Conservation (phyloP, 106 monocot species). For the Phalaenopsis aphrodite region DNA sequence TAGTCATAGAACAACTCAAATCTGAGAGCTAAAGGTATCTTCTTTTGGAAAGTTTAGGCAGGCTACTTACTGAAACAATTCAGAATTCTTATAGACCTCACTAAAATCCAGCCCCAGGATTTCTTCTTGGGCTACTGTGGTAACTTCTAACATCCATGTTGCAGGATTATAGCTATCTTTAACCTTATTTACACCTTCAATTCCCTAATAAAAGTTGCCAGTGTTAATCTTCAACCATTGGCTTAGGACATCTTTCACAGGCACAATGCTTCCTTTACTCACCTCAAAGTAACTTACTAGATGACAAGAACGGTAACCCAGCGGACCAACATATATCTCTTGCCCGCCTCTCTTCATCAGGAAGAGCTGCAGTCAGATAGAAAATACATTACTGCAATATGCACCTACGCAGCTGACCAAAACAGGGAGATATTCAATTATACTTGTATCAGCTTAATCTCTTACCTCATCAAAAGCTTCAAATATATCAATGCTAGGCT, state of each 20-base stretch:
- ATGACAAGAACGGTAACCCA: conserved; percentile 31
- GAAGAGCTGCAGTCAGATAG: conserved; percentile 30
- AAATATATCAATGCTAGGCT: conserved; percentile 24
- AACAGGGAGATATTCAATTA: neutral
- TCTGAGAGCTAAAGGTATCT: neutral
- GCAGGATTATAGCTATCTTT: conserved; percentile 51
- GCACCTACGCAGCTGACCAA: neutral
- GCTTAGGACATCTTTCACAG: neutral
- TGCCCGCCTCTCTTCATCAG: conserved; percentile 48
- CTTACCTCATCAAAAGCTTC: conserved; percentile 25
- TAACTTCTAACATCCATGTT: conserved; percentile 56
- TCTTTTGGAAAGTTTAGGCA: neutral
- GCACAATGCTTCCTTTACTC: conserved; percentile 6
- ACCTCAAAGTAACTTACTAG: conserved; percentile 55
- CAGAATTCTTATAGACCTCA: conserved; percentile 30
- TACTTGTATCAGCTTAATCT: neutral
- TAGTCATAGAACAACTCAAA: neutral
- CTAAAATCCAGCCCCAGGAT: conserved; percentile 21
- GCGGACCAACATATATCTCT: conserved; percentile 54
- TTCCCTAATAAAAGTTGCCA: conserved; percentile 13
- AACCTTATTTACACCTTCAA: conserved; percentile 33
- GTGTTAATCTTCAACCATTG: neutral
- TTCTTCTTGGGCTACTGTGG: conserved; percentile 16
- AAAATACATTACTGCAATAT: neutral
- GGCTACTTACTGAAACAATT: conserved; percentile 25